Base-by-base conservation (phyloP, 495 filamentous ascomycete genomes). In the Tuber microsphaerosporum region DNA sequence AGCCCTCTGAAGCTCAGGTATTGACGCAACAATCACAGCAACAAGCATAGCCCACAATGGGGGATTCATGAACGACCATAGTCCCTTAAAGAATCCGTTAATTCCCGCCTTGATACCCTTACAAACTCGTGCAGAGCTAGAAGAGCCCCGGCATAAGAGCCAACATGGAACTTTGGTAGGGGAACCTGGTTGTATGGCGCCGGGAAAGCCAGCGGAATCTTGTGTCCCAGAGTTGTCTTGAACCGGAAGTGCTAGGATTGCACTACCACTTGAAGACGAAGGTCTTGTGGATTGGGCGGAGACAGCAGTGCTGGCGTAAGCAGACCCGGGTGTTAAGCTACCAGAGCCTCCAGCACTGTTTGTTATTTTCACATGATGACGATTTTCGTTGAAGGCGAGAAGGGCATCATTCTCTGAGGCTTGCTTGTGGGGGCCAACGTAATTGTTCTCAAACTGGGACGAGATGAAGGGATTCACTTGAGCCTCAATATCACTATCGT, bases 1-100 rank as follows among this genome's bases (percentile, higher is more conserved):
- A 20, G 94, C 85, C 42, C 85, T 85, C 83, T 99, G 94, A 3
- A 98, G 87, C 2, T 86, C 83, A 0, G 95, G 96, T n/a, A 97
- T 88, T 3, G 93, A 97, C 42, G 96, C 95, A 8, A 98, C 91
- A 74, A 97, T 83, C 74, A 98, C 91, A 26, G 96, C 92, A 31
- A 89, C 84, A 2, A 98, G 86, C 94, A 99, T 98, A 16, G 95
- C 94, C 93, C 94, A 98, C 1, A 99, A 89, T 0, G 95, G 96
- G 9, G 95, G 94, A 84, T 98, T 99, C 95, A 99, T 98, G 84
- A 97, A 95, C 48, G 91, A 91, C 92, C 92, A 94, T 14, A 92
- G 76, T 45, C 93, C 93, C 51, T 83, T 78, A 72, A 88, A 82
- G 80, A 94, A 91, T 19, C 86, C 86, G n/a, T 81, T 51, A 73